Conservation (phyloP, 257 asterid genomes). For the Apocynum venetum region DNA sequence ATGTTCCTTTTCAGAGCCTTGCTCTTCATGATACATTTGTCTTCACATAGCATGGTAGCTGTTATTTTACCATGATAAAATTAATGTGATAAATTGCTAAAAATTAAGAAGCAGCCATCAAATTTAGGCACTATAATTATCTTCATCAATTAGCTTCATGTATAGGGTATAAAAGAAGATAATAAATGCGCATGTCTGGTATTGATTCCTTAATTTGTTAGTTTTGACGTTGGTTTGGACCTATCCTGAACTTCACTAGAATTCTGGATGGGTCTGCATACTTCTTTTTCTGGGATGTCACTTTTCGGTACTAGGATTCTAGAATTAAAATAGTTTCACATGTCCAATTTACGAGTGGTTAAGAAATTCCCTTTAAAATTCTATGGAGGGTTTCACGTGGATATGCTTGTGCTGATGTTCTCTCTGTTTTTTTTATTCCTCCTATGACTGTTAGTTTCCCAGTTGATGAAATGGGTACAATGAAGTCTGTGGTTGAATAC, state of each 20-base stretch:
- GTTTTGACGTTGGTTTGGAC: neutral
- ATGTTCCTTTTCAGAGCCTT: neutral
- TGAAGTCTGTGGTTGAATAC: slow-evolving; percentile 81
- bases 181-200: neutral
- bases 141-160: neutral
- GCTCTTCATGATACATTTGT: neutral
- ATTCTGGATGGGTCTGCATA: neutral
- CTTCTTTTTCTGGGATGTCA: neutral
- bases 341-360: neutral
- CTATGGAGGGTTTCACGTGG: neutral
- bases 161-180: neutral
- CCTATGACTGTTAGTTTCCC: slow-evolving; percentile 57
- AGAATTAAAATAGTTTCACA: neutral
- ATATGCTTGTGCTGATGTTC: neutral
- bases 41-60: neutral
- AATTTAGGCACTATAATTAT: neutral
- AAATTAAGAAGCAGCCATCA: neutral
- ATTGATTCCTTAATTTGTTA: neutral
- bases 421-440: slow-evolving; percentile 11
- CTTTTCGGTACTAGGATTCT: neutral
- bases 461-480: slow-evolving; percentile 81
- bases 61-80: neutral
- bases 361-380: neutral
- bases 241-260: neutral
- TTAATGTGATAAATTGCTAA: neutral